Base-by-base conservation (phyloP, 1,139 yeast genomes). In the Suhomyces atakaporum region DNA sequence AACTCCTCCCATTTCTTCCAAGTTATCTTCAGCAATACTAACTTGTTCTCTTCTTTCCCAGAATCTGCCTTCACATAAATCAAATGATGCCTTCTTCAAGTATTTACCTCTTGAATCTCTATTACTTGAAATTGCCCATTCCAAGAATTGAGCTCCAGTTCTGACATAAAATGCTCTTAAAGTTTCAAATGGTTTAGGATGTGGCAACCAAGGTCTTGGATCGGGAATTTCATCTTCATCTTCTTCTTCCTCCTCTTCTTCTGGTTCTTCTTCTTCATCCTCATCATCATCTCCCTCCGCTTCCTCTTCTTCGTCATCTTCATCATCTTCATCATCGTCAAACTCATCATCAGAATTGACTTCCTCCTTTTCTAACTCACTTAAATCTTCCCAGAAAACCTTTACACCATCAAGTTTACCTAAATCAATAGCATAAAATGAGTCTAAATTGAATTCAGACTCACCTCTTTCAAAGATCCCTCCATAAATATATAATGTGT, bases 41-140 rank as follows among this genome's bases (percentile, higher is more conserved):
- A 90, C 82, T 51, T 84, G 94, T 55, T 92, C 97, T 66, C 97
- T 81, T 67, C 97, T 84, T 58, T 92, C 97, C 97, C 97, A 92
- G 94, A 96, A 92, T 66, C 97, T 78, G 46, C 84, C 94, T 62
- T 90, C 96, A 59, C 95, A 84, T 43, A 90, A 64, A 49, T 89
- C 97, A 58, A 92, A 92, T 0, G 97, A 85, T 27, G 86, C 84
- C 42, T 85, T 83, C 66, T 90, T 89, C 60, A 92, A 75, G 52
- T 87, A 84, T 59, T 92, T 92, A 38, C 96, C 97, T 51, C 95
- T 78, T n/a, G 88, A 82, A 40, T 86, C 92, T 50, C 86, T 75
- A 49, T 86, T 82, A 51, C 84, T 83, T 3, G 94, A 82, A 47
- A 85, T 84, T 2, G 95, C 89, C 97, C 97, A 92, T 57, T 88